These are phyloP conservation scores for Penstemon newberryi DNA, from an alignment of 257 asterid species.

Conservation along the genomic window DNA sequence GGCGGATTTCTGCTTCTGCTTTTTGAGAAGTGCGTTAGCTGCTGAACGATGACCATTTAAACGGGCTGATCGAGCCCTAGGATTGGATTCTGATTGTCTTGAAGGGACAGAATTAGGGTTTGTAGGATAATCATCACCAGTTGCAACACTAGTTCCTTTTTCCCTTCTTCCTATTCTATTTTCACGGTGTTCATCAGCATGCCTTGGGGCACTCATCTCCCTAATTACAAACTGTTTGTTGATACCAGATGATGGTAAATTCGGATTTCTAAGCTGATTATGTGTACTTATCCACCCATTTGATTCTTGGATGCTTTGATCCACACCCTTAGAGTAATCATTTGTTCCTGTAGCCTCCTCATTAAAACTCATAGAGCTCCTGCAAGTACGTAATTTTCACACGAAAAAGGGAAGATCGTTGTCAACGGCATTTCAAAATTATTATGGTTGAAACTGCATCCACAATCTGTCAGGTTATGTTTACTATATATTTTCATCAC, in stretches of 20 bases:
- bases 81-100: slow-evolving; percentile 35
- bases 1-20: slow-evolving; percentile 58
- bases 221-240: slow-evolving; percentile 22
- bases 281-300: slow-evolving; percentile 63
- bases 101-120: slow-evolving; percentile 35
- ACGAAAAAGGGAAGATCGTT: not conserved
- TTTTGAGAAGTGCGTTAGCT: slow-evolving; percentile 39
- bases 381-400: slow-evolving; percentile 34
- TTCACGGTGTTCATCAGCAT: slow-evolving; percentile 32
- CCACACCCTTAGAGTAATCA: slow-evolving; percentile 25
- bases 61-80: slow-evolving; percentile 38
- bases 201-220: slow-evolving; percentile 30
- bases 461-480: slow-evolving; percentile 2
- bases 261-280: slow-evolving; percentile 36
- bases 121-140: slow-evolving; percentile 24
- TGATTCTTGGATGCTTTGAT: slow-evolving; percentile 35
- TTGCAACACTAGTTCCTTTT: slow-evolving; percentile 34
- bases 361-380: slow-evolving; percentile 36
- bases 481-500: not conserved
- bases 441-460: slow-evolving; percentile 17
- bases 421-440: not conserved
- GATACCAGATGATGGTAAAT: slow-evolving; percentile 29
- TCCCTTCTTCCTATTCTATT: slow-evolving; percentile 38
- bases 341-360: slow-evolving; percentile 39
- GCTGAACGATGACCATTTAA: slow-evolving; percentile 37